Evolutionary conservation across 2,329 filamentous ascomycete species (phyloP).

Genomic region (Penicillium psychrosexuale): DNA sequence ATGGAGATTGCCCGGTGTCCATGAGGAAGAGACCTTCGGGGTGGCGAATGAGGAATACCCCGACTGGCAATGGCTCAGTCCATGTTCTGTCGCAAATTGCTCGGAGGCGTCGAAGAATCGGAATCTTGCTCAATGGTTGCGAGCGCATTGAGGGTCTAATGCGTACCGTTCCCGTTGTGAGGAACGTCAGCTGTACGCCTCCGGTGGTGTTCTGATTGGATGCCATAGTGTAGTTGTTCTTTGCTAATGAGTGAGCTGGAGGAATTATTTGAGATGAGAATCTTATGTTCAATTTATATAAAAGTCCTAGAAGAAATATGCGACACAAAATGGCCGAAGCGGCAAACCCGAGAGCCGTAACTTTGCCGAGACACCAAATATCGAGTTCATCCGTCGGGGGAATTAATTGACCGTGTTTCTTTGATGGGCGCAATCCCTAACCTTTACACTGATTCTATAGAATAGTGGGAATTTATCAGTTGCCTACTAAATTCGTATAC

Average conservation of each 20-base stretch:
- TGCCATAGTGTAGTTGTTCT: not conserved
- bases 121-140: conserved; percentile 10
- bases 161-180: conserved; percentile 16
- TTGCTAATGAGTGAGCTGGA: no score
- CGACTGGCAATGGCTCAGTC: conserved; percentile 18
- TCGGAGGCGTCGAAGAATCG: conserved; percentile 3
- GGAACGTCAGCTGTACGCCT: conserved; percentile 4
- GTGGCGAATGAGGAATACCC: conserved; percentile 24
- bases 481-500: no score
- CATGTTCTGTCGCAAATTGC: conserved; percentile 6
- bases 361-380: not conserved
- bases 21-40: conserved; percentile 26
- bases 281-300: not conserved
- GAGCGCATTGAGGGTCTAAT: conserved; percentile 15
- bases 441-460: no score
- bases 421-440: no score
- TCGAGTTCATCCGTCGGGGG: not conserved
- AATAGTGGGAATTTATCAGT: no score
- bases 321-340: not conserved
- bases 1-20: conserved; percentile 26
- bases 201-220: not conserved
- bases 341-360: not conserved
- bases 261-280: not conserved
- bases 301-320: no score
- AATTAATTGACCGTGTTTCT: not conserved